These are phyloP conservation scores for Phytophthora rubi DNA, from an alignment of 352 stramenopile genomes.

Conservation along the genomic window DNA sequence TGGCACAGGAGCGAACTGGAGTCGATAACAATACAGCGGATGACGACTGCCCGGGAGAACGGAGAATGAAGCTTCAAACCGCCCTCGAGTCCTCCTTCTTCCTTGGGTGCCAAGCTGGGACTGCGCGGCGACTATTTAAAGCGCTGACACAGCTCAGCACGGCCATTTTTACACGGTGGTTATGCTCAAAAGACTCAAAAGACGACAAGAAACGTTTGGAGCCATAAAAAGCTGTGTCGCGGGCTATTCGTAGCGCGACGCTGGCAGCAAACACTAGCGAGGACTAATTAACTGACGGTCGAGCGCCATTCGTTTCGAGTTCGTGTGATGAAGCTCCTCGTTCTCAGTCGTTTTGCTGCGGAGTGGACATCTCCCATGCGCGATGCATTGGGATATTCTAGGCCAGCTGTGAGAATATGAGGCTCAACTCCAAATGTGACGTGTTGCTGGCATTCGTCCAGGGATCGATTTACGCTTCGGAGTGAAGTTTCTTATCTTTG, in stretches of 20 bases:
- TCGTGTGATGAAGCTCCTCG: constrained; percentile 7
- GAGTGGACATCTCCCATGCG: neutral
- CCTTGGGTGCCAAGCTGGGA: neutral
- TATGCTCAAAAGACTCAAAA: constrained; percentile 5
- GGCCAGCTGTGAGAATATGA: neutral
- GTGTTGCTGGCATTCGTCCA: neutral
- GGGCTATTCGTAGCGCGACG: constrained; percentile 4
- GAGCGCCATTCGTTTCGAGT: constrained; percentile 2
- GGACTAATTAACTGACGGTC: constrained; percentile 18
- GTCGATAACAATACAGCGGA: constrained; percentile 1
- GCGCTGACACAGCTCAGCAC: neutral
- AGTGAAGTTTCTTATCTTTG: too few relatives aligned
- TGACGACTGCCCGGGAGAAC: constrained; percentile 23
- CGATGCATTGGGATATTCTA: neutral
- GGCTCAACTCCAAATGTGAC: neutral
- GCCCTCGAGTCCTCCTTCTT: constrained; percentile 3
- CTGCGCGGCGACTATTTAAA: constrained; percentile 12
- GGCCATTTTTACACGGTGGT: constrained; percentile 27
- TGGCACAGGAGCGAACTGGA: constrained; percentile 11
- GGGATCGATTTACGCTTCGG: too few relatives aligned
- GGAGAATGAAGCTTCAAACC: constrained; percentile 25
- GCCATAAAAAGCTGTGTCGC: constrained; percentile 15
- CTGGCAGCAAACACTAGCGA: neutral
- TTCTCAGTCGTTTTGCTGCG: constrained; percentile 9
- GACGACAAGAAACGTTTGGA: constrained; percentile 13